Percentiles rank a stretch among this genome's conserved stretches.
Evolutionary conservation across 208 protist genomes (phyloP).

Genomic region (Plasmodiophora brassicae): DNA sequence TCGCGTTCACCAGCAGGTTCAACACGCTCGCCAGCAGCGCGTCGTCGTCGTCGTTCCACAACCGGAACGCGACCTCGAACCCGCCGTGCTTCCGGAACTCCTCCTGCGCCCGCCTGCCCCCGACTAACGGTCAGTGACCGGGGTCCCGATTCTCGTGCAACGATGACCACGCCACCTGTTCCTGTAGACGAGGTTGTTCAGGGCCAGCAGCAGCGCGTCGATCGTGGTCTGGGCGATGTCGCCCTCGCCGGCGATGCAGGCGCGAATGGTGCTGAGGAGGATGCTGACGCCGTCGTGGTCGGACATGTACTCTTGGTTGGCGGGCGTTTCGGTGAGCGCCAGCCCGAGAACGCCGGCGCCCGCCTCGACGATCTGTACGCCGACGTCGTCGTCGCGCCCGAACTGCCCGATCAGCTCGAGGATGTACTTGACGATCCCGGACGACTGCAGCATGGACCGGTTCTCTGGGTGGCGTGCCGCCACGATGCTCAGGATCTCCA

Average conservation of each 20-base stretch:
- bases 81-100: neutral
- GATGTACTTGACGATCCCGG: slow-evolving; percentile 10
- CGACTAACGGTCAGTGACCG: no score
- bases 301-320: neutral
- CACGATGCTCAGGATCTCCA: slow-evolving; percentile 2
- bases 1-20: neutral
- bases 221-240: neutral
- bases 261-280: neutral
- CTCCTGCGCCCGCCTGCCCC: neutral
- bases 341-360: neutral
- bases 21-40: neutral
- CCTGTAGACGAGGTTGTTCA: slow-evolving; percentile 14
- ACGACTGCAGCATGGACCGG: neutral
- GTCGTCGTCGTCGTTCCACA: neutral
- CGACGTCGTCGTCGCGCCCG: neutral
- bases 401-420: neutral
- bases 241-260: neutral
- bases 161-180: no score
- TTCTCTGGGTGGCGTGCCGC: neutral
- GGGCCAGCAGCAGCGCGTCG: neutral
- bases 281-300: neutral
- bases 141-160: no score
- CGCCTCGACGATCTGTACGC: neutral
- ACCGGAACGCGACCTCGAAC: neutral
- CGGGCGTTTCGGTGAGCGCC: neutral